Evolutionary conservation across 371 early-diverging fungal species (phyloP).

Genomic region (Nematocida displodere): DNA sequence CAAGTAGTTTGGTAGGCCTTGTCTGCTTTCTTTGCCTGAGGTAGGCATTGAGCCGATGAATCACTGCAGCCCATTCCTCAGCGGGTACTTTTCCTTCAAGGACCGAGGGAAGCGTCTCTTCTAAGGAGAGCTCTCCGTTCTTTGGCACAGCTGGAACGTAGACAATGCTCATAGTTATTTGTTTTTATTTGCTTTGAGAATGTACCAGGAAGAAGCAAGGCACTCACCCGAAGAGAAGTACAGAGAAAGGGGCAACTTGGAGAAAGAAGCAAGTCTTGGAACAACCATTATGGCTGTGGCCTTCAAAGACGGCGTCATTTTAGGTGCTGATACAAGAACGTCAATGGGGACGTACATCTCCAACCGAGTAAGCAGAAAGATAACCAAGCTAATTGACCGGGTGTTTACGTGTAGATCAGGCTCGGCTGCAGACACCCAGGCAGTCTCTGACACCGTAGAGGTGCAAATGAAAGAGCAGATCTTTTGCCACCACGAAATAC

Average conservation of each 20-base stretch:
- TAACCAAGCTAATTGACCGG: conserved; percentile 83
- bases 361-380: conserved; percentile 85
- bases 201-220: conserved; percentile 23
- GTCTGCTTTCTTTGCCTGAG: not conserved
- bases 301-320: conserved; percentile 84
- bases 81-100: conserved; percentile 11
- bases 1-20: not conserved
- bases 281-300: conserved; percentile 97
- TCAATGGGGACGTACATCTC: conserved; percentile 88
- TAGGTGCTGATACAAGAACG: conserved; percentile 95
- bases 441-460: conserved; percentile 83
- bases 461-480: conserved; percentile 69
- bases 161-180: conserved; percentile 39
- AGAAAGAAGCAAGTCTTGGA: conserved; percentile 60
- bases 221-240: conserved; percentile 1
- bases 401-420: conserved; percentile 96
- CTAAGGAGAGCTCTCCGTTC: not conserved
- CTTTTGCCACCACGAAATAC: conserved; percentile 70
- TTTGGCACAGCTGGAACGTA: conserved; percentile 13
- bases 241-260: not conserved
- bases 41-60: not conserved
- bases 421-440: conserved; percentile 96
- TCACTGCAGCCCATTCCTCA: conserved; percentile 15
- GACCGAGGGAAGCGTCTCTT: conserved; percentile 35
- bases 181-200: conserved; percentile 30